Evolutionary conservation across 768 basidiomycete species (phyloP), one percentile per base, ranked within the genome.

Genomic region (Termitomyces sp.): DNA sequence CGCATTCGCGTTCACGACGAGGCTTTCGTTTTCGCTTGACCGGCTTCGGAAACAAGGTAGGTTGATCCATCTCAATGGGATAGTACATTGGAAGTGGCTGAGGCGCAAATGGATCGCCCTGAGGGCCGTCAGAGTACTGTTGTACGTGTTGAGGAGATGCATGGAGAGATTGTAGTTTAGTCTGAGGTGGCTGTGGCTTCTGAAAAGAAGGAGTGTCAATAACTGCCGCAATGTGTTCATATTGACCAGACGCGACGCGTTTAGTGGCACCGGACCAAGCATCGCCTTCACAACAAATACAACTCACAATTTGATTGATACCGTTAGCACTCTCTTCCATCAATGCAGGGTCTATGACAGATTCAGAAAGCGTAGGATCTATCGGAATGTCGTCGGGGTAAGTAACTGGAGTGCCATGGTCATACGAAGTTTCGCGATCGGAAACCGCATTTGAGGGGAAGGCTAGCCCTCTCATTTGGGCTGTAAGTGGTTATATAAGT

Each of bases 101-200:
- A 44, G 85, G 89, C 53, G 89, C 87, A 67, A 92, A 92, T 38
- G 90, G 89, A 72, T 91, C 90, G 59, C 90, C 90, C 65, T 89
- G 87, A 16, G 90, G 90, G 23, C 83, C 88, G 68, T 88, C 82
- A 37, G 85, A 80, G 66, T 89, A 90, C 57, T 84, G 84, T 54
- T 73, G 71, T 32, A 73, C 68, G 51, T 68, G 68, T n/a, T 75
- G 75, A 50, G 69, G 41, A 56, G 69, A 60, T 45, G 63, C 58
- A 38, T 68, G 65, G 46, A 64, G 64, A 14, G 55, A 53, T 64
- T 71, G 71, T 41, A 38, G 47, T 23, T 65, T 57, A 44, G 57
- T 54, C 41, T 60, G 65, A 42, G 47, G 54, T 62, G 65, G 65
- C 23, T 56, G 65, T 57, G 62, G 69, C 57, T 63, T 62, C 68